These are phyloP conservation scores for Botrytis elliptica DNA, from an alignment of 2,329 filamentous ascomycete genomes.

Conservation along the genomic window DNA sequence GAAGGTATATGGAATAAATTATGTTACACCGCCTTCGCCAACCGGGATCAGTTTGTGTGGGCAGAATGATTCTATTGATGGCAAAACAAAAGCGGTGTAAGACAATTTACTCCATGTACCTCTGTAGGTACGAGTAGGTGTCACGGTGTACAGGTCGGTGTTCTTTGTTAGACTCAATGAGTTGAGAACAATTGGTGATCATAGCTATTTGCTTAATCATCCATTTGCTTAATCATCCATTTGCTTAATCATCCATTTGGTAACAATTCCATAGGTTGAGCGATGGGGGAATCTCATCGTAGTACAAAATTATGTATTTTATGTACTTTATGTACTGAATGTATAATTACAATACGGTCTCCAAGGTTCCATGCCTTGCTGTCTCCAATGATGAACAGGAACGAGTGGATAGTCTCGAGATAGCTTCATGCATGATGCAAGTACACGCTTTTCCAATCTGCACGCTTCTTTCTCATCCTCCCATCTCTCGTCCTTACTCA, in stretches of 20 bases:
- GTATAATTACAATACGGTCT: background rate
- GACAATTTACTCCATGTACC: too few species aligned
- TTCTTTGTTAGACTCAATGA: background rate
- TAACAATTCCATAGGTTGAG: background rate
- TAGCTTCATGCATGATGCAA: constrained; percentile 8
- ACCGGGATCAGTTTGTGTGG: too few species aligned
- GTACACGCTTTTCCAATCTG: background rate
- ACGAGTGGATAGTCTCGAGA: background rate
- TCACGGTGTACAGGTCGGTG: background rate
- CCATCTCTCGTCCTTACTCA: background rate
- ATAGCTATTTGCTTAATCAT: too few species aligned
- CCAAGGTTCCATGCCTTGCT: background rate
- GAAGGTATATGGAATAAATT: too few species aligned
- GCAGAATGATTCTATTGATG: too few species aligned
- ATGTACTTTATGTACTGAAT: background rate
- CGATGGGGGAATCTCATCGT: background rate
- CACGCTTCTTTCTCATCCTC: background rate
- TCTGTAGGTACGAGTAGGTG: too few species aligned
- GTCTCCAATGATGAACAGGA: constrained; percentile 12
- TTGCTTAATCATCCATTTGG: background rate
- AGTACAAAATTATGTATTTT: background rate
- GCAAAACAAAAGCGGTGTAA: too few species aligned
- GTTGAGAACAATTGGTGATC: background rate
- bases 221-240: too few species aligned
- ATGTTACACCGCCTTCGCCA: too few species aligned